phyloP scores from a whole-genome alignment of 257 asterid species.

The Solanum chilense region DNA sequence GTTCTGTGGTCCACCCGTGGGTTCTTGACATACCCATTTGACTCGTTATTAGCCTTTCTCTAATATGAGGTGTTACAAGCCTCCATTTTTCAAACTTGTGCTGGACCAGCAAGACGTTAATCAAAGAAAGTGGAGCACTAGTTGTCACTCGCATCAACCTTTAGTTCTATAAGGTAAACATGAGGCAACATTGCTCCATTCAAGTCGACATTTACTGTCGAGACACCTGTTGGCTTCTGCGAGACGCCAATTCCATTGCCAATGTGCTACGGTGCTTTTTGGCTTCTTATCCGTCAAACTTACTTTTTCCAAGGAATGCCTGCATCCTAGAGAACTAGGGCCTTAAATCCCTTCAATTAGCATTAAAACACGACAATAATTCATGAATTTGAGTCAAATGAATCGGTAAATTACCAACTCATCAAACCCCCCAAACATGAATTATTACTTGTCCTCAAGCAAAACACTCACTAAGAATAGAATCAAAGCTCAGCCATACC shows the following conservation, averaged over 20 bases:
- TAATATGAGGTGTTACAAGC: too few relatives aligned
- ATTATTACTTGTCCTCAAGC: not conserved
- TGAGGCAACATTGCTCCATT: not conserved
- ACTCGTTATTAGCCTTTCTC: too few relatives aligned
- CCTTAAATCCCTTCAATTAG: not conserved
- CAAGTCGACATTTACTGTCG: not conserved
- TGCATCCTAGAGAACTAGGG: not conserved
- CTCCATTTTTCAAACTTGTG: too few relatives aligned
- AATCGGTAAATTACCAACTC: not conserved
- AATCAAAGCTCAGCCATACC: not conserved
- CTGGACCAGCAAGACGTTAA: not conserved
- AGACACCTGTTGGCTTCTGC: not conserved
- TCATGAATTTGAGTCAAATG: not conserved
- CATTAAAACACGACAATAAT: not conserved
- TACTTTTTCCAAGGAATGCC: not conserved
- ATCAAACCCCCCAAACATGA: not conserved
- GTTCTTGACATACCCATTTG: too few relatives aligned
- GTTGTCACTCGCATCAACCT: not conserved
- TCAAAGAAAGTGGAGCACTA: not conserved
- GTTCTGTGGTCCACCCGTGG: too few relatives aligned
- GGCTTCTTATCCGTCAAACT: not conserved
- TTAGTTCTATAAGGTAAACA: not conserved
- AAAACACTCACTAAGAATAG: not conserved
- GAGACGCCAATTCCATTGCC: not conserved
- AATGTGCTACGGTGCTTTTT: not conserved